Evolutionary conservation across 1,139 yeast genomes (phyloP).

Genomic region (Debaryomyces sp.): DNA sequence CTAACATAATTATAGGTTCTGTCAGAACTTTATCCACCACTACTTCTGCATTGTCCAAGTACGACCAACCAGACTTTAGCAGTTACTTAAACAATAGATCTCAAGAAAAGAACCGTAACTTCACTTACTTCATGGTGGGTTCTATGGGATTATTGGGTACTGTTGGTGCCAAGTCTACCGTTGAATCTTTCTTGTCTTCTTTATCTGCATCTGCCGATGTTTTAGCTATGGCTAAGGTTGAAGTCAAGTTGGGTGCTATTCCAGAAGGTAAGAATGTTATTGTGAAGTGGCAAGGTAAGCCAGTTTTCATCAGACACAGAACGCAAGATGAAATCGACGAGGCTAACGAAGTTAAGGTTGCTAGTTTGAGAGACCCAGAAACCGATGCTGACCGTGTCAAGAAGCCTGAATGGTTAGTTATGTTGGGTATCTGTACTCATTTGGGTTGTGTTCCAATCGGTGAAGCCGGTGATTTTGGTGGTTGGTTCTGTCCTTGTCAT

Average conservation of each 20-base stretch:
- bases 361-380: conserved; percentile 90
- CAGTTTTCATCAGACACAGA: conserved; percentile 99
- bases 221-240: conserved; percentile 98
- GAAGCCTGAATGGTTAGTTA: conserved; percentile 97
- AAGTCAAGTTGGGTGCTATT: conserved; percentile 89
- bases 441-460: conserved; percentile 99
- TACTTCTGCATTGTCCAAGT: conserved; percentile 62
- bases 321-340: conserved; percentile 90
- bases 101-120: conserved; percentile 75
- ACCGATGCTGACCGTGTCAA: conserved; percentile 90
- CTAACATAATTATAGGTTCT: conserved; percentile 24
- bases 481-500: conserved; percentile 99
- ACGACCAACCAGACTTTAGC: conserved; percentile 91
- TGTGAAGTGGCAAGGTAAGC: conserved; percentile 99
- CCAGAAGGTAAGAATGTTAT: conserved; percentile 98
- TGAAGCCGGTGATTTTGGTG: conserved; percentile 99
- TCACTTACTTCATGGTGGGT: conserved; percentile 97
- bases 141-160: conserved; percentile 92
- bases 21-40: conserved; percentile 47
- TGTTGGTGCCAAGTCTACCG: conserved; percentile 97
- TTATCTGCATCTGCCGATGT: conserved; percentile 99
- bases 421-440: conserved; percentile 99
- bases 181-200: conserved; percentile 89
- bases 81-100: conserved; percentile 78
- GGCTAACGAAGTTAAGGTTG: conserved; percentile 81